Conservation (phyloP, 257 asterid species). For the Leonotis leonurus region DNA sequence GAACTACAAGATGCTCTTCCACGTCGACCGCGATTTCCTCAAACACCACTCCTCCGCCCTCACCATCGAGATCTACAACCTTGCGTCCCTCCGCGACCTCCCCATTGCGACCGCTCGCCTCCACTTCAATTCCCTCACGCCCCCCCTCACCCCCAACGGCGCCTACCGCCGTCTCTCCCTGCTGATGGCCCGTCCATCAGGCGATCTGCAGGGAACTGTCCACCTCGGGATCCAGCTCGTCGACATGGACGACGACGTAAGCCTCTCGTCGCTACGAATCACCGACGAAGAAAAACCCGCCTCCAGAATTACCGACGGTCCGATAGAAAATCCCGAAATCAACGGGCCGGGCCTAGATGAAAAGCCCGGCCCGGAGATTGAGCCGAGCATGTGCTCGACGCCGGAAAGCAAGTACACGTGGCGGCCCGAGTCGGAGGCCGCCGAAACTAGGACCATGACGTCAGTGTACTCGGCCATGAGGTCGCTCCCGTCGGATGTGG, state of each 20-base stretch:
- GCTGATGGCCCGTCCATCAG: constrained; percentile 56
- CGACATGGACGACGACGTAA: constrained; percentile 29
- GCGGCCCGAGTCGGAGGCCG: constrained; percentile 20
- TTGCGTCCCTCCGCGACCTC: constrained; percentile 78
- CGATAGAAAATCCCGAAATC: not conserved
- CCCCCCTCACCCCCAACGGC: constrained; percentile 34
- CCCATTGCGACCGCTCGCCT: constrained; percentile 73
- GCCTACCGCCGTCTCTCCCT: constrained; percentile 35
- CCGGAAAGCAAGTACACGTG: constrained; percentile 3
- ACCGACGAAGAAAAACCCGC: too few species aligned
- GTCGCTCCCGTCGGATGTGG: constrained; percentile 60
- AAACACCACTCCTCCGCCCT: constrained; percentile 35
- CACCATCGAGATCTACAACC: constrained; percentile 63
- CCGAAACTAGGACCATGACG: constrained; percentile 21
- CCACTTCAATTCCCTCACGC: constrained; percentile 37
- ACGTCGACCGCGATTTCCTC: constrained; percentile 45
- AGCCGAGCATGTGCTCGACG: constrained; percentile 1
- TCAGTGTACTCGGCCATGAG: constrained; percentile 31
- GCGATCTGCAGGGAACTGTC: constrained; percentile 57
- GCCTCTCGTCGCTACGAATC: not conserved
- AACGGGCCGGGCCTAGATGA: not conserved
- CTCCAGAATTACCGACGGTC: not conserved
- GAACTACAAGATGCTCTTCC: constrained; percentile 61
- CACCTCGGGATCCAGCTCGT: constrained; percentile 47
- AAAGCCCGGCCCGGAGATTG: not conserved